These are phyloP conservation scores for Fomitopsis palustris DNA, from an alignment of 1,284 basidiomycete genomes.

Conservation along the genomic window DNA sequence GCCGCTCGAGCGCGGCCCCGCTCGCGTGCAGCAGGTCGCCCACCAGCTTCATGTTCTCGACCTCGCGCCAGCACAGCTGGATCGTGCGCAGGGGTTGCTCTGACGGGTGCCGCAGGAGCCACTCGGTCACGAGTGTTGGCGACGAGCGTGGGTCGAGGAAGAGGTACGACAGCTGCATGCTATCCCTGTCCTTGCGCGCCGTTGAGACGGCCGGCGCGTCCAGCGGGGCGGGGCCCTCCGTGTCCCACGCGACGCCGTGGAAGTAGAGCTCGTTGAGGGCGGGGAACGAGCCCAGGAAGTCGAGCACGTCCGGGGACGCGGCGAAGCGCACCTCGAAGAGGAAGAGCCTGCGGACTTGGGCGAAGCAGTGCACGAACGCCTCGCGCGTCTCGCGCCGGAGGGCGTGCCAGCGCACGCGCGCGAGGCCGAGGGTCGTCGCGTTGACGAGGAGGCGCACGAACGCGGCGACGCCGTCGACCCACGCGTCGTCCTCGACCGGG, in stretches of 20 bases:
- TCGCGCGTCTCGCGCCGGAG: conserved; percentile 20
- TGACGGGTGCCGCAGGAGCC: conserved; percentile 26
- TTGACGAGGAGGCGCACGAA: conserved; percentile 18
- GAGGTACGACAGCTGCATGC: conserved; percentile 27
- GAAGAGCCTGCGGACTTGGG: conserved; percentile 23
- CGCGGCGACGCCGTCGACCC: conserved; percentile 23
- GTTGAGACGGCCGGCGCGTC: not conserved
- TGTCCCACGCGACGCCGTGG: conserved; percentile 29
- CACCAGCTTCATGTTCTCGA: conserved; percentile 25
- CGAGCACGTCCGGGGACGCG: conserved; percentile 25
- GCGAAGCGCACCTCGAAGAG: conserved; percentile 29
- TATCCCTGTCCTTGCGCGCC: conserved; percentile 4
- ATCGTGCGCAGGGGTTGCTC: conserved; percentile 26
- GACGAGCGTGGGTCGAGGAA: conserved; percentile 29
- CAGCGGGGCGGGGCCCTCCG: conserved; percentile 20
- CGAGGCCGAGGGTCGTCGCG: conserved; percentile 24
- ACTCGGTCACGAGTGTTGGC: conserved; percentile 29
- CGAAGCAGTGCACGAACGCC: conserved; percentile 21
- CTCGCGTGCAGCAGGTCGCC: conserved; percentile 27
- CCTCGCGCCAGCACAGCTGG: conserved; percentile 31
- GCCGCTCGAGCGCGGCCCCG: conserved; percentile 27
- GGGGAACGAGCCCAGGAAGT: conserved; percentile 27
- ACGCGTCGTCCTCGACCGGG: conserved; percentile 24
- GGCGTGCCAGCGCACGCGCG: conserved; percentile 25
- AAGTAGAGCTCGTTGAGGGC: conserved; percentile 28